Evolutionary conservation across 2,329 filamentous ascomycete genomes (phyloP).

Genomic region (Parastagonospora nodorum): DNA sequence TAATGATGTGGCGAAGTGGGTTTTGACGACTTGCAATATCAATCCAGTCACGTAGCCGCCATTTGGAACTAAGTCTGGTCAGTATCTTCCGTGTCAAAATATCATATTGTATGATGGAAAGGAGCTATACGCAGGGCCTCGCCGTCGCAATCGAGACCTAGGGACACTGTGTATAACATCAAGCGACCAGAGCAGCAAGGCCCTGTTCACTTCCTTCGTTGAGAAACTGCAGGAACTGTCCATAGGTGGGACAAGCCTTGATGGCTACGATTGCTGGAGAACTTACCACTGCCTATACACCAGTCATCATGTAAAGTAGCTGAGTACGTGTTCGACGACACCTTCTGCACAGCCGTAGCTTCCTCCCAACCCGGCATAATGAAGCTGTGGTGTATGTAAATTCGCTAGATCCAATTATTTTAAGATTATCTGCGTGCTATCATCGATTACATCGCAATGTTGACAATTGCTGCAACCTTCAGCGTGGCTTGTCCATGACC

Average conservation of each 20-base stretch:
- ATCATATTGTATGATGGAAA: neutral
- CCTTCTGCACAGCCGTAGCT: slow-evolving; percentile 55
- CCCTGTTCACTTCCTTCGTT: too few species aligned
- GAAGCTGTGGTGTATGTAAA: neutral
- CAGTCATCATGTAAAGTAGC: slow-evolving; percentile 63
- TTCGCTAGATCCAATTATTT: neutral
- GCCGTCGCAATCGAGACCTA: too few species aligned
- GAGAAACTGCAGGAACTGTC: too few species aligned
- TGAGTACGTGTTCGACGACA: slow-evolving; percentile 63
- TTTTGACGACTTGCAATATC: slow-evolving; percentile 63
- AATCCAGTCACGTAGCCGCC: slow-evolving; percentile 71
- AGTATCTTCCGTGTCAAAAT: neutral
- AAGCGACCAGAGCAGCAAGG: too few species aligned
- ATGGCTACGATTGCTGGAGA: neutral
- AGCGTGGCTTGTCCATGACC: slow-evolving; percentile 15
- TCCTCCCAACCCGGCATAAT: slow-evolving; percentile 50
- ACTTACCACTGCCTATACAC: slow-evolving; percentile 67
- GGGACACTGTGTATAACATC: too few species aligned
- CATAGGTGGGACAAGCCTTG: too few species aligned
- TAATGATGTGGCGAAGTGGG: slow-evolving; percentile 65
- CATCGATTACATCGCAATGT: neutral
- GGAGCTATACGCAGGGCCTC: too few species aligned
- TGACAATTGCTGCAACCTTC: neutral
- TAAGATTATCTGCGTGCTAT: neutral
- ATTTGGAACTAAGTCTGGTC: slow-evolving; percentile 63